Percentiles rank a stretch among this genome's conserved stretches.
These are phyloP conservation scores for Theileria sp. DNA, from an alignment of 169 alveolate genomes.

Conservation along the genomic window DNA sequence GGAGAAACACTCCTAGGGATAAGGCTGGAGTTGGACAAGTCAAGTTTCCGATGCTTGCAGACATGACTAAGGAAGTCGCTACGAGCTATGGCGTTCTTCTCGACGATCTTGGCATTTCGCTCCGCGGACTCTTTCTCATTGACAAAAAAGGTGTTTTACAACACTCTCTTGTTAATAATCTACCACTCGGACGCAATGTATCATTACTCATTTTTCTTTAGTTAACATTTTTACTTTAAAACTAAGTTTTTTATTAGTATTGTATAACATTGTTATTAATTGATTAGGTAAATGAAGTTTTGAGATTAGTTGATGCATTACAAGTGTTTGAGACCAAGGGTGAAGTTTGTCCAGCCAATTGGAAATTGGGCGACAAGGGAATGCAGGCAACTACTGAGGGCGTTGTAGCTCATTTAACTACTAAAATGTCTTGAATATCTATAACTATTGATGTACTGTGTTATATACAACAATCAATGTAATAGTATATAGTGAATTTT, in stretches of 20 bases:
- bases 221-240: not conserved
- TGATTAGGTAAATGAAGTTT: conserved; percentile 83
- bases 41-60: conserved; percentile 92
- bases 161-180: conserved; percentile 92
- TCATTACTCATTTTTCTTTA: not conserved
- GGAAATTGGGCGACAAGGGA: conserved; percentile 95
- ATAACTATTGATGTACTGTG: not conserved
- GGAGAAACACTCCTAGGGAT: conserved; percentile 91
- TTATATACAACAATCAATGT: not conserved
- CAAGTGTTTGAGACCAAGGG: conserved; percentile 94
- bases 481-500: not conserved
- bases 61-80: conserved; percentile 87
- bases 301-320: conserved; percentile 95
- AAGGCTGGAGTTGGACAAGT: conserved; percentile 98
- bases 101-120: conserved; percentile 90
- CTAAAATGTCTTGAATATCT: conserved; percentile 34
- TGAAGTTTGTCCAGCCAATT: conserved; percentile 98
- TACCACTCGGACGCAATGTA: conserved; percentile 98
- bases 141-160: conserved; percentile 95
- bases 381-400: conserved; percentile 94
- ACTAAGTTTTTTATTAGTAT: not conserved
- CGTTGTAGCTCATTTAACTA: conserved; percentile 72
- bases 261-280: not conserved
- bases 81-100: conserved; percentile 90
- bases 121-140: conserved; percentile 97